Base-by-base conservation (phyloP, 208 protist genomes). In the Willaertia magna region DNA sequence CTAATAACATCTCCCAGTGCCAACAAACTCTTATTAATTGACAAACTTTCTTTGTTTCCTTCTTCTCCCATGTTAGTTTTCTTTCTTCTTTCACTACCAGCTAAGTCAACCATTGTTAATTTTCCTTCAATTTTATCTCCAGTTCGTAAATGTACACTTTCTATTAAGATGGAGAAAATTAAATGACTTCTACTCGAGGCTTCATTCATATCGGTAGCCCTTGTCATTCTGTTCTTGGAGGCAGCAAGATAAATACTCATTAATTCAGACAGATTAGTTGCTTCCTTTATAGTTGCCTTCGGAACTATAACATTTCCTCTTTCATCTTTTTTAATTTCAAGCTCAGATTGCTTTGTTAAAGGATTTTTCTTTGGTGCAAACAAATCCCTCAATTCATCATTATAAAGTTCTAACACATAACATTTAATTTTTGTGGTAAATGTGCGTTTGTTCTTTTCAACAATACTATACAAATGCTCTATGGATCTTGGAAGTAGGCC, bases 1-100 rank as follows among this genome's bases (percentile, higher is more conserved):
- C 95, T 88, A 11, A 98, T 89, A 14, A 97, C 95, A 87, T 97
- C 94, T 87, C 97, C 91, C 61, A 98, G 90, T 85, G 95, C 94
- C 14, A 90, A 89, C 4, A 98, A 90, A 0, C 95, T 97, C 42
- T 92, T 91, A 89, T 97, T 97, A 86, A 94, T 94, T 76, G 90
- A 47, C 26, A 12, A 42, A 18, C 67, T 74, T 42, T 81, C 85
- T 18, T 7, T 49, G 18, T 48, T 39, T 3, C 44, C 85, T 18
- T 39, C 1, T 44, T 40, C 85, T 26, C 42, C 55, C 12, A 85
- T 86, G 51, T 88, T 30, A 43, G 91, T 86, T 74, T 81, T 86
- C 87, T 88, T 86, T 12, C 95, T 88, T 43, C 93, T 91, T 67
- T 96, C 93, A 40, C 88, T 93, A 9, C 95, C 94, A 0, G 95